Evolutionary conservation across 1,139 yeast species (phyloP).

Genomic region (Debaryomyces singareniensis): DNA sequence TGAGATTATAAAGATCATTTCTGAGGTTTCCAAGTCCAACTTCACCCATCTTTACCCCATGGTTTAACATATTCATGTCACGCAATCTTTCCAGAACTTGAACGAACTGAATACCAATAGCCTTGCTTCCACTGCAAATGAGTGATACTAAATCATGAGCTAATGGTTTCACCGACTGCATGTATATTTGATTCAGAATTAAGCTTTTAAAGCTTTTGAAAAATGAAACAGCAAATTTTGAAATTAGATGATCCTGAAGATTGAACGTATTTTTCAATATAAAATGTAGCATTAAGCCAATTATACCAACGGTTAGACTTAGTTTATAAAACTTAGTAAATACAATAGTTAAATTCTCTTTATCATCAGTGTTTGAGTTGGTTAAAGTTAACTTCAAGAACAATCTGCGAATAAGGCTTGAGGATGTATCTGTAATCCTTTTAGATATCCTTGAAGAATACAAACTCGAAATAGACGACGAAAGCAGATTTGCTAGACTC

Average conservation of each 20-base stretch:
- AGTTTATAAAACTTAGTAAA: constrained; percentile 22
- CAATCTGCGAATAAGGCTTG: constrained; percentile 26
- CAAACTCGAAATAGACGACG: constrained; percentile 33
- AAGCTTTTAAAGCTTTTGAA: constrained; percentile 1
- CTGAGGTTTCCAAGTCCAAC: constrained; percentile 30
- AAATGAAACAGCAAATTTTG: constrained; percentile 6
- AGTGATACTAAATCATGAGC: constrained; percentile 5
- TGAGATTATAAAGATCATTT: constrained; percentile 17
- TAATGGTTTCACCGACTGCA: constrained; percentile 6
- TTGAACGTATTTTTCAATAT: constrained; percentile 17
- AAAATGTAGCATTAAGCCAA: constrained; percentile 35
- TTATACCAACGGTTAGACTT: constrained; percentile 36
- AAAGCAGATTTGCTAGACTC: constrained; percentile 20
- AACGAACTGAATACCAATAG: constrained; percentile 10
- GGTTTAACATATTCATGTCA: constrained; percentile 12
- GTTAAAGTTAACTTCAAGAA: too few species aligned
- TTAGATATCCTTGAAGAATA: constrained; percentile 26
- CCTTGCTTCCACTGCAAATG: constrained; percentile 8
- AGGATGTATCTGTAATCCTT: constrained; percentile 23
- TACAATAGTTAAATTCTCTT: constrained; percentile 2
- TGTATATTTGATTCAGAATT: constrained; percentile 1
- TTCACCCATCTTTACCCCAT: constrained; percentile 17
- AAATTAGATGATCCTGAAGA: constrained; percentile 8
- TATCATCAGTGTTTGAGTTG: constrained; percentile 6
- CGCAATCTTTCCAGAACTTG: constrained; percentile 10